Base-by-base conservation (phyloP, 345 rosid species). In the Linum trigynum region DNA sequence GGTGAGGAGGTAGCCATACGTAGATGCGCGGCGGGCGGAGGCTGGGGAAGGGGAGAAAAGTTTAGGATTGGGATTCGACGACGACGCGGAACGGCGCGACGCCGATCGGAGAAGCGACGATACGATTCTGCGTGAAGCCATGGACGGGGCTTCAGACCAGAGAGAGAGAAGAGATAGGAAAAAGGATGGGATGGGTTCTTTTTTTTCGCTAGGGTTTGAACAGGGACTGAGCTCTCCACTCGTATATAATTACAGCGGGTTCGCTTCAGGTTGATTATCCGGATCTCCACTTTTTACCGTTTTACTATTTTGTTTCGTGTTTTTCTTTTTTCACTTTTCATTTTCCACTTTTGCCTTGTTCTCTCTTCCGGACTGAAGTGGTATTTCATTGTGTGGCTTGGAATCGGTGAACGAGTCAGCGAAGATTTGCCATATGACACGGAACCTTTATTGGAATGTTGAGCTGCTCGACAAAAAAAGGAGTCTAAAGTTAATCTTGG, bases 91-190 rank as follows among this genome's bases (percentile, higher is more conserved):
- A 81, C 91, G 89, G 68, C 82, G 84, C 7, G 86, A 58, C 15
- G 94, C 69, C 9, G 97, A 84, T 64, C 97, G 94, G 72, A 90
- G 79, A 55, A 92, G 82, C 16, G 92, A 75, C 36, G 87, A 78
- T 38, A 90, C 53, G 65, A 86, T 70, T 67, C 96, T 69, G 74
- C 98, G 96, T 3, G 88, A 80, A 76, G 96, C 94, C 98, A 91
- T 91, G 36, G 76, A 58, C 36, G n/a, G 71, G 77, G 82, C 76
- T 76, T 69, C 86, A 41, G 36, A 45, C 2, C 2, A 5, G 38
- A 41, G 66, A 38, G 38, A 67, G 38, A 45, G 65, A 45, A 51
- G 57, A 2, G 17, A n/a, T 5, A 7, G 62, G 14, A 55, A 67
- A 23, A 23, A 1, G 32, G 32, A 23, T 23, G 32, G 32, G 32